Conservation (phyloP, 2,329 filamentous ascomycete genomes). For the Xylariaceae sp. region DNA sequence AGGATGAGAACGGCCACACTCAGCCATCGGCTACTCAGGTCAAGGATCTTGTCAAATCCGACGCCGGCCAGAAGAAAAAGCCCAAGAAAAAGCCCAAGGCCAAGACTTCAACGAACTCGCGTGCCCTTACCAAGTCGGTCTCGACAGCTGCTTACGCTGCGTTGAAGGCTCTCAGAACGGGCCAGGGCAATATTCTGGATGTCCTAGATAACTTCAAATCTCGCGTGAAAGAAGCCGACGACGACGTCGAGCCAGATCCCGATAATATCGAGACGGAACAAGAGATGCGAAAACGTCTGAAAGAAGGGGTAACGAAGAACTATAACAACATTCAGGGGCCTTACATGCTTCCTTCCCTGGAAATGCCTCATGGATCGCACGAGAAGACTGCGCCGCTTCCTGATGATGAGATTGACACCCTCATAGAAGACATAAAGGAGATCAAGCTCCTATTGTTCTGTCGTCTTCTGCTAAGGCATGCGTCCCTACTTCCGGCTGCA, state of each 20-base stretch:
- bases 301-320: conserved; percentile 35
- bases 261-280: conserved; percentile 40
- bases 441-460: conserved; percentile 47
- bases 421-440: conserved; percentile 42
- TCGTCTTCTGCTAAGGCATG: conserved; percentile 41
- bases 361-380: conserved; percentile 28
- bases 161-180: neutral
- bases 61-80: conserved; percentile 27
- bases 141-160: neutral
- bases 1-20: conserved; percentile 10
- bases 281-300: conserved; percentile 37
- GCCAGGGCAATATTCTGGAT: conserved; percentile 20
- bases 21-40: neutral
- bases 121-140: neutral
- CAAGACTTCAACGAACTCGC: conserved; percentile 16
- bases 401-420: conserved; percentile 38
- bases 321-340: conserved; percentile 31
- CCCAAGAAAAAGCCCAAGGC: conserved; percentile 32
- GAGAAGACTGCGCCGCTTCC: conserved; percentile 36
- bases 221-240: neutral
- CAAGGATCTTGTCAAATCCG: conserved; percentile 7
- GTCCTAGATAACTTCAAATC: conserved; percentile 14
- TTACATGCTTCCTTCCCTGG: conserved; percentile 32
- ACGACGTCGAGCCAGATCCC: conserved; percentile 30
- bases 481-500: conserved; percentile 41